Conservation (phyloP, 306 rosid species). For the Casuarina glauca region DNA sequence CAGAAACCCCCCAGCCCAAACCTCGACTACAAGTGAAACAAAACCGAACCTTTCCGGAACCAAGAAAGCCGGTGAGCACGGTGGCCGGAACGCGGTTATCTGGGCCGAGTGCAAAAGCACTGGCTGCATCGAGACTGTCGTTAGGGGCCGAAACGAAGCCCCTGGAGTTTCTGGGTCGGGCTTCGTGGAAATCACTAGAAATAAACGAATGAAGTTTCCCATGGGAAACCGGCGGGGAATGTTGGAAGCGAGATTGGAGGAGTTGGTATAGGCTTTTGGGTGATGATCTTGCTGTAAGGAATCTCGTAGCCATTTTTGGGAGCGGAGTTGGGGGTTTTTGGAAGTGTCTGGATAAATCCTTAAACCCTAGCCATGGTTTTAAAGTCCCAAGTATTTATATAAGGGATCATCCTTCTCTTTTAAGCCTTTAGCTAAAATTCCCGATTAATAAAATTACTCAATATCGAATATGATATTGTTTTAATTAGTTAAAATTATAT, state of each 20-base stretch:
- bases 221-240: slow-evolving; percentile 23
- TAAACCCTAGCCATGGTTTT: neutral
- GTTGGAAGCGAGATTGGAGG: slow-evolving; percentile 27
- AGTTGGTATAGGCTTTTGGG: slow-evolving; percentile 32
- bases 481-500: no score
- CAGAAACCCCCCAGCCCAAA: neutral
- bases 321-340: neutral
- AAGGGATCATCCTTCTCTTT: no score
- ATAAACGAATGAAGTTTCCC: slow-evolving; percentile 33
- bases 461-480: no score
- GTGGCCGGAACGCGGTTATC: slow-evolving; percentile 88
- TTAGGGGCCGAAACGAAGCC: slow-evolving; percentile 37
- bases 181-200: slow-evolving; percentile 16
- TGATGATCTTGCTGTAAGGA: slow-evolving; percentile 34
- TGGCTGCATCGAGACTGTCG: slow-evolving; percentile 26
- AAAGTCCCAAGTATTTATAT: neutral
- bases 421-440: no score
- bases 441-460: no score
- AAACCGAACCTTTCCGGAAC: slow-evolving; percentile 75
- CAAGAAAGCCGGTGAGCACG: slow-evolving; percentile 85
- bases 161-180: slow-evolving; percentile 35
- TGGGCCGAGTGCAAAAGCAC: slow-evolving; percentile 25
- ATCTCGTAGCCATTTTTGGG: slow-evolving; percentile 41
- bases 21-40: neutral
- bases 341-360: neutral